Percentiles rank a stretch among this genome's conserved stretches.
Evolutionary conservation across 2,329 filamentous ascomycete species (phyloP).

Genomic region (Eutypa lata): DNA sequence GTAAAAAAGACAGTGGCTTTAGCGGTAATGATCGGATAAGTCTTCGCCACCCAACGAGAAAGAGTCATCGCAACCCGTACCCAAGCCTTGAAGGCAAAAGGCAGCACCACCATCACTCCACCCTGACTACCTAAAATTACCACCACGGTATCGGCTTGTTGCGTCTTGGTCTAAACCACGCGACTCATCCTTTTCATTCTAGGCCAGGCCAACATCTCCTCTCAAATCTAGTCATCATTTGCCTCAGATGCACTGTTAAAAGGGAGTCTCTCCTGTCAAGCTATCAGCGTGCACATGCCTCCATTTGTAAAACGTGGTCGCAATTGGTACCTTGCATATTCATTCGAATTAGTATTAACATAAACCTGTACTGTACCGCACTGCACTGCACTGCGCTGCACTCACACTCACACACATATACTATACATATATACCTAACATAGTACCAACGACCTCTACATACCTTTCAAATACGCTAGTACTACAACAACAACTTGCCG

Average conservation of each 20-base stretch:
- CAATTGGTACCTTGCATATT: constrained; percentile 30
- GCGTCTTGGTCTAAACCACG: constrained; percentile 13
- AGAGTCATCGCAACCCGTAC: constrained; percentile 29
- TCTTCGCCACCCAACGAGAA: constrained; percentile 32
- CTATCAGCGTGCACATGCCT: constrained; percentile 11
- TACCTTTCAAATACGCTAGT: background rate
- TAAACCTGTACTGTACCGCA: no score
- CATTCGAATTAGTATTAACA: constrained; percentile 1
- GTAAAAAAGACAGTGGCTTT: constrained; percentile 18
- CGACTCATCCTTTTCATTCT: constrained; percentile 20
- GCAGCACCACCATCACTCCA: constrained; percentile 1
- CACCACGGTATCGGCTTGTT: constrained; percentile 23
- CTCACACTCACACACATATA: background rate
- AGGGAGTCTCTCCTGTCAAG: constrained; percentile 14
- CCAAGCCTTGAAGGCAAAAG: constrained; percentile 1
- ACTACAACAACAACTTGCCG: constrained; percentile 4
- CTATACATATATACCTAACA: no score
- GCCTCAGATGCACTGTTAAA: constrained; percentile 23
- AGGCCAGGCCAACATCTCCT: constrained; percentile 6
- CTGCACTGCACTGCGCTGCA: no score
- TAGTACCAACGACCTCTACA: background rate
- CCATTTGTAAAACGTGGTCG: constrained; percentile 24
- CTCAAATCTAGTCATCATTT: constrained; percentile 10
- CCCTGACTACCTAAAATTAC: constrained; percentile 19
- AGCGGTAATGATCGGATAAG: constrained; percentile 26